phyloP scores from a whole-genome alignment of 371 early-diverging fungal genomes.

The Mucor saturninus region DNA sequence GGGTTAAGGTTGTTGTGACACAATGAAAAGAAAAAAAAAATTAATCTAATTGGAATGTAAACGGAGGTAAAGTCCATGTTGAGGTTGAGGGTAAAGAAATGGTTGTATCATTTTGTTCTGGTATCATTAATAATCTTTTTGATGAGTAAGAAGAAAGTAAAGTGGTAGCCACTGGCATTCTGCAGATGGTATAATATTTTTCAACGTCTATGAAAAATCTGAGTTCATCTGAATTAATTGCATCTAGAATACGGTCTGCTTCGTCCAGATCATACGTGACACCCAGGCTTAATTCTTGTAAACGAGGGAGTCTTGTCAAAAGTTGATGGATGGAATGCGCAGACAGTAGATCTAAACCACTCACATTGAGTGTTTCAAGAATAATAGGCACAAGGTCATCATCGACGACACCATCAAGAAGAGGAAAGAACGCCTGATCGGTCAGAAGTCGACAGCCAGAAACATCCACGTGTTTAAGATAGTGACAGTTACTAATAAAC shows the following conservation, averaged over 20 bases:
- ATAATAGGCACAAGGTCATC: constrained; percentile 12
- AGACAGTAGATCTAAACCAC: constrained; percentile 24
- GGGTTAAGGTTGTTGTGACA: too few species aligned
- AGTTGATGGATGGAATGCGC: constrained; percentile 21
- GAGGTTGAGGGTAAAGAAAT: constrained; percentile 24
- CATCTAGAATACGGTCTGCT: constrained; percentile 24
- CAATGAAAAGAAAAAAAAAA: neutral
- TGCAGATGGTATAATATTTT: constrained; percentile 30
- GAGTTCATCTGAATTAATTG: constrained; percentile 13
- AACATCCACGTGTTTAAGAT: constrained; percentile 31
- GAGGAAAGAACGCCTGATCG: constrained; percentile 33
- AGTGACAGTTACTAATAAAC: constrained; percentile 27
- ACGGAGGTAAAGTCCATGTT: constrained; percentile 21
- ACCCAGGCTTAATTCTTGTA: constrained; percentile 27
- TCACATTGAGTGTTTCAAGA: constrained; percentile 35
- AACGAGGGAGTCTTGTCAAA: constrained; percentile 9
- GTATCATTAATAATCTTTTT: neutral
- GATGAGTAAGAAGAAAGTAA: neutral
- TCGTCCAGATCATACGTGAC: constrained; percentile 31
- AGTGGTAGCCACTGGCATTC: neutral
- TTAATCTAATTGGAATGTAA: constrained; percentile 5
- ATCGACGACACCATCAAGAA: constrained; percentile 9
- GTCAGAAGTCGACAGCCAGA: constrained; percentile 35
- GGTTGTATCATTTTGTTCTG: neutral
- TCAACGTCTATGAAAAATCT: constrained; percentile 30